Evolutionary conservation across 2,329 filamentous ascomycete genomes (phyloP).

Genomic region (Scedosporium minutisporum): DNA sequence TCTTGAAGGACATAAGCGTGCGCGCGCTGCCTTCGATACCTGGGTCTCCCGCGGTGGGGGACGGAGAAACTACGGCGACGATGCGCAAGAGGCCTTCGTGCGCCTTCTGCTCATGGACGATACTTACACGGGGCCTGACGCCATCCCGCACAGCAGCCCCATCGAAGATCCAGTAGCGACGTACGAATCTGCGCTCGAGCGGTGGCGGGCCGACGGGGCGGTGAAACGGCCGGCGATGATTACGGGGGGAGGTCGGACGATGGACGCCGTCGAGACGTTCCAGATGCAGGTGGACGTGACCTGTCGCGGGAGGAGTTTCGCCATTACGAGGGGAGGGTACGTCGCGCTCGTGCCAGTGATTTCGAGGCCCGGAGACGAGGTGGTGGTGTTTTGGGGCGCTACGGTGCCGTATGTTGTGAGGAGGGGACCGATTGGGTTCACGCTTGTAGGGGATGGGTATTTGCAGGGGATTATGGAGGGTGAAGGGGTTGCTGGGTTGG

Average conservation of each 20-base stretch:
- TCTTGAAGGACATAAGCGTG: neutral
- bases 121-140: neutral
- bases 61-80: neutral
- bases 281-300: neutral
- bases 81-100: neutral
- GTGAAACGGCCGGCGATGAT: neutral
- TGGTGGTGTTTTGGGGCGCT: slow-evolving; percentile 3
- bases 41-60: neutral
- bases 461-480: slow-evolving; percentile 5
- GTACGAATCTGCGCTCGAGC: neutral
- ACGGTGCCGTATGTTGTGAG: slow-evolving; percentile 2
- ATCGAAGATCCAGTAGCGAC: neutral
- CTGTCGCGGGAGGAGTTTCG: neutral
- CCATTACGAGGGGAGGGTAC: neutral
- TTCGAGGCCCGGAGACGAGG: neutral
- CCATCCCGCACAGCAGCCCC: neutral
- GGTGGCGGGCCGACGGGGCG: neutral
- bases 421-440: neutral
- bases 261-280: neutral
- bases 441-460: slow-evolving; percentile 1
- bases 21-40: neutral
- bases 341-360: neutral
- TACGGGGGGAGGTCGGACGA: neutral
- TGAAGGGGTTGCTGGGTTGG: neutral
- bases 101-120: slow-evolving; percentile 2